Evolutionary conservation across 352 stramenopile species (phyloP), one percentile per base, ranked within the genome.

Genomic region (Blastocystis hominis): DNA sequence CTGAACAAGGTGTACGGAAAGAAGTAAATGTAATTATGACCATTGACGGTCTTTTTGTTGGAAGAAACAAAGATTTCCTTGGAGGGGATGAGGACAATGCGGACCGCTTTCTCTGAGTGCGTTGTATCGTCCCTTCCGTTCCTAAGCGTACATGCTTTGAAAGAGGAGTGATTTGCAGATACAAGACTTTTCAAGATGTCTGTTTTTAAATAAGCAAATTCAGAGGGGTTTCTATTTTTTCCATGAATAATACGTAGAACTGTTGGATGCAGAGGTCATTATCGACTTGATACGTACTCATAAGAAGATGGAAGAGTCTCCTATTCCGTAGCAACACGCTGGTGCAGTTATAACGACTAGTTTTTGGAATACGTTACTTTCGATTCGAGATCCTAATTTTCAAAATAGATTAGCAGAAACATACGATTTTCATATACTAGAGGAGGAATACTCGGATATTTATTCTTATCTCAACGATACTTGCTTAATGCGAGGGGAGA

Each of bases 1-100:
- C 46, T 87, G 64, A 87, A 75, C 77, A 87, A 87, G 64, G 76
- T 44, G 7, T 87, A 59, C 76, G 64, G 47, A n/a, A 87, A 87
- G 69, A 80, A 80, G 72, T 81, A 81, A 63, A 68, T 68, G 54
- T 64, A 64, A 54, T 46, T 53, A 81, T 63, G 46, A 34, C 20
- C n/a, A 13, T 63, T 40, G 61, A 30, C 61, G 20, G 30, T 30
- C 24, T 30, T 30, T 46, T n/a, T 81, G 72, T 81, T 81, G 56
- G 72, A 64, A 77, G 17, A 70, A 70, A 70, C 62, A 70, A 20
- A 20, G n/a, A 3, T 55, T n/a, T 77, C 47, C 66, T 77, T n/a
- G 54, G 17, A 56, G 20, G 54, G 66, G 50, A 56, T 56, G 50
- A 17, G 17, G 50, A 56, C 50, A 56, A 56, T 56, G 9, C 9